Conservation (phyloP, 2,329 filamentous ascomycete species). For the Alternaria gaisen region DNA sequence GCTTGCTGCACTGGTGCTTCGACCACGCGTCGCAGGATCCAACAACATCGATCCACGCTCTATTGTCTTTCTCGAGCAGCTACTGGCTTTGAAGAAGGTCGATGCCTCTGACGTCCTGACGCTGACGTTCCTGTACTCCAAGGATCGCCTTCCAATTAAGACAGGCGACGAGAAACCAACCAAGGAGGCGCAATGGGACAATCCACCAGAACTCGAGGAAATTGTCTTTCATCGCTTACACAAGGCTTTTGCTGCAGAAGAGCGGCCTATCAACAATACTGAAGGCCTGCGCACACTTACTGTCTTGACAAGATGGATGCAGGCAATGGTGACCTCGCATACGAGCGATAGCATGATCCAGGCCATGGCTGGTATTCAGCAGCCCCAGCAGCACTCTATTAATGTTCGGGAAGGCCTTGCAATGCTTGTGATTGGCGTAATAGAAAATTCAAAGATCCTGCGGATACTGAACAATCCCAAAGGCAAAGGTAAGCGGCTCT, state of each 20-base stretch:
- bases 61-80: slow-evolving; percentile 46
- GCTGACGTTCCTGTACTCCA: slow-evolving; percentile 46
- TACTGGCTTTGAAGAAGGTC: slow-evolving; percentile 44
- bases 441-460: slow-evolving; percentile 67
- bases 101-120: slow-evolving; percentile 48
- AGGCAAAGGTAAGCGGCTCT: slow-evolving; percentile 60
- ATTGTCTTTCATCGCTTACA: slow-evolving; percentile 49
- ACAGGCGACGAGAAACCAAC: slow-evolving; percentile 26
- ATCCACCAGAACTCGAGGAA: slow-evolving; percentile 50
- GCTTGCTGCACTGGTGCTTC: slow-evolving; percentile 47
- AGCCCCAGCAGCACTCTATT: slow-evolving; percentile 65
- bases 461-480: slow-evolving; percentile 62
- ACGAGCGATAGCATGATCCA: slow-evolving; percentile 52
- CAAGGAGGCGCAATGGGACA: slow-evolving; percentile 40
- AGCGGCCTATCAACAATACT: slow-evolving; percentile 41
- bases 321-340: slow-evolving; percentile 50
- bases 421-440: slow-evolving; percentile 68
- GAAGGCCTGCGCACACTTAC: slow-evolving; percentile 45
- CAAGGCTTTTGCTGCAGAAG: slow-evolving; percentile 46
- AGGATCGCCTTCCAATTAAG: slow-evolving; percentile 40
- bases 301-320: slow-evolving; percentile 50
- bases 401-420: slow-evolving; percentile 70
- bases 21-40: slow-evolving; percentile 37
- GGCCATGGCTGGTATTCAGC: slow-evolving; percentile 53
- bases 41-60: slow-evolving; percentile 48